Evolutionary conservation across 2,329 filamentous ascomycete species (phyloP).

Genomic region (Trichophyton equinum): DNA sequence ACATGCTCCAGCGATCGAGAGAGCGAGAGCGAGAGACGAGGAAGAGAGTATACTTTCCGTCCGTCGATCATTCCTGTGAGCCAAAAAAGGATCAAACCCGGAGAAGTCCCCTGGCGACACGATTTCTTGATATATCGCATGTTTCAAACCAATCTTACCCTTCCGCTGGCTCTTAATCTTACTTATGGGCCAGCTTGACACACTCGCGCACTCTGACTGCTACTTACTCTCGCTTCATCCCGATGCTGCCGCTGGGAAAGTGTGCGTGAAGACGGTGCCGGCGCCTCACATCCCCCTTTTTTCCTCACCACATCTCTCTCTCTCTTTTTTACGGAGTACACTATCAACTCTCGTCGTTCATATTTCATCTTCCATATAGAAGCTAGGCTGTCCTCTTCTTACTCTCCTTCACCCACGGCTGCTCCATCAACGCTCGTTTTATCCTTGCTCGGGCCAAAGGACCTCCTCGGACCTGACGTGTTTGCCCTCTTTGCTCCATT

Average conservation of each 20-base stretch:
- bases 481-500: not conserved
- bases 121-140: conserved; percentile 1
- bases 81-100: not conserved
- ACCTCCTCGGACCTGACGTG: not conserved
- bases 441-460: not conserved
- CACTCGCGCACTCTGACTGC: not conserved
- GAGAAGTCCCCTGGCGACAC: not conserved
- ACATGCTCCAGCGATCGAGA: not conserved
- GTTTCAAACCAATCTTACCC: conserved; percentile 4
- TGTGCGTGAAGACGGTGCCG: not conserved
- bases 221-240: not conserved
- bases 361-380: not conserved
- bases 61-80: not conserved
- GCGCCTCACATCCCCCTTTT: not conserved
- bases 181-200: not conserved
- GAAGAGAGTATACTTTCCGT: not conserved
- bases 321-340: not conserved
- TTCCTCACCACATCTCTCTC: not conserved
- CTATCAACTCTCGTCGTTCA: not conserved
- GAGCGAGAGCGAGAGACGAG: not conserved
- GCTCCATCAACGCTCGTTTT: not conserved
- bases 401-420: not conserved
- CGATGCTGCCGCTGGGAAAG: not conserved
- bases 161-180: not conserved
- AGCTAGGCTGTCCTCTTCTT: not conserved